A percentile compares a stretch with the other conserved stretches of the same genome.
Evolutionary conservation across 78 protist species (phyloP).

Genomic region (Pigoraptor vietnamica): DNA sequence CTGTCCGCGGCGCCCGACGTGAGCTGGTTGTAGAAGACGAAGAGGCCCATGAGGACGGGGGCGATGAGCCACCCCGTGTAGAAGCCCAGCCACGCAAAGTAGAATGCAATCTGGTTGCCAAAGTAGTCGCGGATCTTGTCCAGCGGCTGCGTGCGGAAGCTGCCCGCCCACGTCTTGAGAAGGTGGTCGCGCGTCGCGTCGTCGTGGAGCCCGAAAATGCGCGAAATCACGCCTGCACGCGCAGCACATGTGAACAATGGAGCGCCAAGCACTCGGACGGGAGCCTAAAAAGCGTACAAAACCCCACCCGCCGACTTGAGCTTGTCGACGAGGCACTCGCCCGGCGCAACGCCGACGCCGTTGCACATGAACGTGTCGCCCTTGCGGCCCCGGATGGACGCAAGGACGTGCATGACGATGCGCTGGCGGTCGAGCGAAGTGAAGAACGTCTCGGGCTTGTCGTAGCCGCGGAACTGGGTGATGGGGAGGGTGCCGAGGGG

Average conservation of each 20-base stretch:
- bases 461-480: background rate
- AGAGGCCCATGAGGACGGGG: background rate
- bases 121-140: conserved; percentile 6
- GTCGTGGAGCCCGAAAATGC: background rate
- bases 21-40: background rate
- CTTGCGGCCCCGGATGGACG: background rate
- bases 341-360: background rate
- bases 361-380: background rate
- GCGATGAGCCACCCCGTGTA: background rate
- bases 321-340: background rate
- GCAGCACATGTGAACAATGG: too few species aligned
- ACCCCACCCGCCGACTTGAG: background rate
- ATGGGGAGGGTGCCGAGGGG: background rate
- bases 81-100: conserved; percentile 15
- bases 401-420: background rate
- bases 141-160: background rate
- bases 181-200: background rate
- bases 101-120: background rate
- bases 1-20: background rate
- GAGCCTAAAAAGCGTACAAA: too few species aligned
- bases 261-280: too few species aligned
- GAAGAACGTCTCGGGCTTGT: background rate
- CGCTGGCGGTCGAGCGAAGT: background rate
- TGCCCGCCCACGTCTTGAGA: background rate
- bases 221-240: background rate